Evolutionary conservation across 2,329 filamentous ascomycete species (phyloP), one percentile per base, ranked within the genome.

Genomic region (Periconia sp.): DNA sequence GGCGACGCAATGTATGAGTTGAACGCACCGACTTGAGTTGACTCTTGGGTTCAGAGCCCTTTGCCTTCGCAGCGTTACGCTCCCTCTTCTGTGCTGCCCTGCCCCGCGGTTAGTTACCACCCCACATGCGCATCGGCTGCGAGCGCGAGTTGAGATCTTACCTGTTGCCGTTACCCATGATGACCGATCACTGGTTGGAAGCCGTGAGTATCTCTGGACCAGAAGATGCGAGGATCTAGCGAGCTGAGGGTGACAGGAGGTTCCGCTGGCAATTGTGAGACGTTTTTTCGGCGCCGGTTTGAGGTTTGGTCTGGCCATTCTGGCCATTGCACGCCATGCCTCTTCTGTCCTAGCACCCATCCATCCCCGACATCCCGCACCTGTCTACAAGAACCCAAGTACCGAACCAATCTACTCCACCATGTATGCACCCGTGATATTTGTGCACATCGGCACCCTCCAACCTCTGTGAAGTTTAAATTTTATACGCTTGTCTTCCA

Each of bases 41-140:
- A 45, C 62, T 67, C 60, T 71, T 72, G 40, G 69, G 63, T 47
- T 70, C 64, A 1, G 40, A 49, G 3, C 41, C 63, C 57, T 72
- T 69, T 20, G 64, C 66, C 41, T 63, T 58, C 23, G 59, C 69
- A 45, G 57, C 65, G 49, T 69, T 69, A 55, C 71, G 68, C 55
- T 74, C 71, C 55, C 71, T 69, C 63, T 73, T 73, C 58, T 74
- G 71, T 56, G 68, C 64, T 62, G 71, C 71, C 58, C 69, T 72
- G 50, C 11, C 9, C 11, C 47, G 13, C 31, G n/a, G 61, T 71
- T 52, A 70, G 62, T 55, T 47, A n/a, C 41, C 56, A 18, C 42
- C 56, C 49, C 43, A 45, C 31, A 18, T 27, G 45, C 19, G 20
- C 41, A 19, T 49, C 17, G 14, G 33, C 33, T 37, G 33, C 11